Evolutionary conservation across 106 monocot genomes (phyloP).

Genomic region (Dendrobium officinale): DNA sequence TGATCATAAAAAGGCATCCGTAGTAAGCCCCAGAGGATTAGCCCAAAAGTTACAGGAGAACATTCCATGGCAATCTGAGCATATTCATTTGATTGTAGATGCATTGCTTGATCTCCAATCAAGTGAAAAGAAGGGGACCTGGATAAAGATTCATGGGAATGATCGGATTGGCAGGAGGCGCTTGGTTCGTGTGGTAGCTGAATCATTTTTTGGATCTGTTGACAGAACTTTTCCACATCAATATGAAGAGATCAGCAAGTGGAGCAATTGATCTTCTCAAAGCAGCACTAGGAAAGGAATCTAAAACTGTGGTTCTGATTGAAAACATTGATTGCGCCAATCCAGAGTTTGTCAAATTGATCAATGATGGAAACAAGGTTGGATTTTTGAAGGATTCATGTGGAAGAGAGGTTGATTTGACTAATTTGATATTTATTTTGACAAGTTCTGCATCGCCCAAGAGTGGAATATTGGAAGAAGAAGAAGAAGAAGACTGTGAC

Average conservation of each 20-base stretch:
- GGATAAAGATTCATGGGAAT: conserved; percentile 52
- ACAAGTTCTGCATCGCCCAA: conserved; percentile 7
- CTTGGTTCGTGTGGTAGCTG: conserved; percentile 35
- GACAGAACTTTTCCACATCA: conserved; percentile 25
- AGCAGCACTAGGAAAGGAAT: conserved; percentile 22
- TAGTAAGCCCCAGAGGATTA: conserved; percentile 25
- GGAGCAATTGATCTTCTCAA: conserved; percentile 13
- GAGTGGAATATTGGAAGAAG: neutral
- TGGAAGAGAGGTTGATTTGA: conserved; percentile 11
- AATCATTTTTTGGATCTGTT: conserved; percentile 30
- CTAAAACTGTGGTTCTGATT: conserved; percentile 38
- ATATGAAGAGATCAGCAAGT: conserved; percentile 18
- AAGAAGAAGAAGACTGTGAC: neutral
- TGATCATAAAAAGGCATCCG: conserved; percentile 6
- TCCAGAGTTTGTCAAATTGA: conserved; percentile 9
- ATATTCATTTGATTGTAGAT: conserved; percentile 40
- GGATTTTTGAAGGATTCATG: conserved; percentile 23
- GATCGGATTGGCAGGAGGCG: conserved; percentile 64
- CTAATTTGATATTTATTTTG: conserved; percentile 46
- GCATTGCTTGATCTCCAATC: conserved; percentile 31
- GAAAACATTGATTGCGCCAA: conserved; percentile 37
- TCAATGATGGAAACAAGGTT: conserved; percentile 20
- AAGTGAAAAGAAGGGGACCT: conserved; percentile 18
- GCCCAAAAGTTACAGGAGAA: conserved; percentile 35
- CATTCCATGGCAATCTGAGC: conserved; percentile 76